phyloP scores from a whole-genome alignment of 1,139 yeast species.

The Yamadazyma atlantica region DNA sequence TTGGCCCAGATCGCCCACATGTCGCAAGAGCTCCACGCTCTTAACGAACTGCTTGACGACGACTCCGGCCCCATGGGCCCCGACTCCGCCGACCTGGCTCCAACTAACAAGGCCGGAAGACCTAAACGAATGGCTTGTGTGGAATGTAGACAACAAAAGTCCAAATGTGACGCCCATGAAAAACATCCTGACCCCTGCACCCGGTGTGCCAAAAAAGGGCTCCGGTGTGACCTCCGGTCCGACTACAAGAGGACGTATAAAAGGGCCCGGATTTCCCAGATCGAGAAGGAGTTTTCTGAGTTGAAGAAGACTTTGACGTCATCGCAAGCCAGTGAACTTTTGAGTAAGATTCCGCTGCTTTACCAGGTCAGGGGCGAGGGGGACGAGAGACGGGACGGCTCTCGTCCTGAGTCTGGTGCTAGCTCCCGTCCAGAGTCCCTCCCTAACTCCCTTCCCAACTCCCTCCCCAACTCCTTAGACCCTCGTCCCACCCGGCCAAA shows the following conservation, averaged over 20 bases:
- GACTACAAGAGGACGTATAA: slow-evolving; percentile 89
- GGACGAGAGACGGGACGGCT: no score
- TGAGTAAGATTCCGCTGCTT: slow-evolving; percentile 33
- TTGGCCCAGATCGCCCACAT: slow-evolving; percentile 48
- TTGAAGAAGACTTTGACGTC: slow-evolving; percentile 59
- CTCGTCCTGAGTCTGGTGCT: no score
- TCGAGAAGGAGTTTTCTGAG: slow-evolving; percentile 76
- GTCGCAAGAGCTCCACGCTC: slow-evolving; percentile 40
- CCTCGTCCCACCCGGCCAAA: not conserved
- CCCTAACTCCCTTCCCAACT: no score
- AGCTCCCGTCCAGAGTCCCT: no score
- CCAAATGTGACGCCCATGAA: slow-evolving; percentile 84
- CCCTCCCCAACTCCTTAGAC: no score
- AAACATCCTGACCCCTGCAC: slow-evolving; percentile 80
- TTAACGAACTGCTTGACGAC: slow-evolving; percentile 30
- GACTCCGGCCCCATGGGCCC: no score
- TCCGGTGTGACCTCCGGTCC: slow-evolving; percentile 70
- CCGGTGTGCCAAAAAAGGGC: slow-evolving; percentile 69
- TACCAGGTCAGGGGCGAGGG: slow-evolving; percentile 8
- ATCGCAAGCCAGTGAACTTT: slow-evolving; percentile 48
- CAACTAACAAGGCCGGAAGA: slow-evolving; percentile 21
- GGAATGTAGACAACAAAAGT: slow-evolving; percentile 93
- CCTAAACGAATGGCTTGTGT: slow-evolving; percentile 82
- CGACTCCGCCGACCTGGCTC: no score
- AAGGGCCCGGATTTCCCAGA: slow-evolving; percentile 78